phyloP scores from a whole-genome alignment of 805 yeast genomes.

The Babjeviella inositovora region DNA sequence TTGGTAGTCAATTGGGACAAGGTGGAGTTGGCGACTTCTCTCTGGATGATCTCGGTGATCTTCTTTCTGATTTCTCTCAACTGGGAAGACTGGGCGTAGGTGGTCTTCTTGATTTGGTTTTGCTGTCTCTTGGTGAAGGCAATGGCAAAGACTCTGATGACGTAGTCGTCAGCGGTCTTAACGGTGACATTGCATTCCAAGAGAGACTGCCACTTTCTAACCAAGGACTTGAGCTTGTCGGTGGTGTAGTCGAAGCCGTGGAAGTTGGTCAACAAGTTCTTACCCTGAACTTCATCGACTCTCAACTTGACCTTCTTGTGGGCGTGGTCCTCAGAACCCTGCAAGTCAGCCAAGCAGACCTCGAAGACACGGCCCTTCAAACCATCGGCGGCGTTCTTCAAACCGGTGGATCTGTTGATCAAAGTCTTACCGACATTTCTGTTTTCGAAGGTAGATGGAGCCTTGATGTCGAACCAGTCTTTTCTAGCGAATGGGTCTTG shows the following conservation, averaged over 20 bases:
- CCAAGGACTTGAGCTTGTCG: constrained; percentile 94
- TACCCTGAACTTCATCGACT: constrained; percentile 98
- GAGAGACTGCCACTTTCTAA: constrained; percentile 97
- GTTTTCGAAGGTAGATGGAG: constrained; percentile 97
- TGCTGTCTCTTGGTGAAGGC: constrained; percentile 98
- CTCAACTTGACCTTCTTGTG: constrained; percentile 95
- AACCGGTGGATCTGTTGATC: constrained; percentile 97
- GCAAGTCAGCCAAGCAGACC: constrained; percentile 91
- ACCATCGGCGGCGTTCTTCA: constrained; percentile 95
- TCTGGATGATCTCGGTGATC: constrained; percentile 90
- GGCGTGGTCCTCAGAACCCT: constrained; percentile 97
- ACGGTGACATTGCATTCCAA: constrained; percentile 97
- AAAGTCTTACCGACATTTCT: constrained; percentile 98
- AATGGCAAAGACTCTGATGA: constrained; percentile 89
- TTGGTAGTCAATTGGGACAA: constrained; percentile 93
- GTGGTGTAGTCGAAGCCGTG: constrained; percentile 98
- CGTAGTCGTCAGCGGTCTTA: constrained; percentile 96
- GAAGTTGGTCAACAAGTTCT: constrained; percentile 97
- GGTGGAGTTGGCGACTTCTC: constrained; percentile 90
- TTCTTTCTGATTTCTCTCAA: constrained; percentile 95
- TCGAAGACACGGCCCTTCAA: constrained; percentile 96
- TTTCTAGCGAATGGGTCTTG: constrained; percentile 99
- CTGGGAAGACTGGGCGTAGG: constrained; percentile 96
- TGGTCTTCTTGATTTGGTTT: constrained; percentile 93
- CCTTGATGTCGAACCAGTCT: constrained; percentile 98